Conservation (phyloP, 805 yeast genomes). For the Suhomyces sp. region DNA sequence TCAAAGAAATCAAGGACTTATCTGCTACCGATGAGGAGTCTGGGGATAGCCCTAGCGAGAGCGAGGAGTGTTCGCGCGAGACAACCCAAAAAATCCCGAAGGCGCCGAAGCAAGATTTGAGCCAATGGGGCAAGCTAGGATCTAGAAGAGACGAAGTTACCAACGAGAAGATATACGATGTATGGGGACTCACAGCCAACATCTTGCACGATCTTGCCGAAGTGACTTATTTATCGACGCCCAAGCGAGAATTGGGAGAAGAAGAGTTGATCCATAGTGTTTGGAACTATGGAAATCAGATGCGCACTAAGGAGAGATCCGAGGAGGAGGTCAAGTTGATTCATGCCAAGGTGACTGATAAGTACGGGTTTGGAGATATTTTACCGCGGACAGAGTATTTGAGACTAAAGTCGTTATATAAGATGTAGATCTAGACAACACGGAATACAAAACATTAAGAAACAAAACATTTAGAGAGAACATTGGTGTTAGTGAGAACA, state of each 20-base stretch:
- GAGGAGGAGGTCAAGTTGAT: constrained; percentile 57
- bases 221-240: constrained; percentile 36
- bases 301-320: constrained; percentile 46
- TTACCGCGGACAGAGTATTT: constrained; percentile 43
- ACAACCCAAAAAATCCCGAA: constrained; percentile 1
- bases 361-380: constrained; percentile 43
- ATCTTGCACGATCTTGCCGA: constrained; percentile 69
- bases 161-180: constrained; percentile 55
- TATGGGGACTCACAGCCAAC: constrained; percentile 83
- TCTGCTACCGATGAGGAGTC: constrained; percentile 54
- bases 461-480: background rate
- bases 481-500: too few relatives aligned
- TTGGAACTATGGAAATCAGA: constrained; percentile 52
- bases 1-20: constrained; percentile 53
- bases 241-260: constrained; percentile 46
- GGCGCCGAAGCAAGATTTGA: constrained; percentile 15
- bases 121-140: constrained; percentile 40
- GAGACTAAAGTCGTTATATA: constrained; percentile 42
- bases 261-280: constrained; percentile 63
- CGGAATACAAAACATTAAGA: too few relatives aligned
- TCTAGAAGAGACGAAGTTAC: constrained; percentile 35
- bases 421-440: constrained; percentile 2
- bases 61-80: constrained; percentile 10
- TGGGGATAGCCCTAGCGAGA: constrained; percentile 4
- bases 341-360: constrained; percentile 17